A percentile compares a stretch with the other conserved stretches of the same genome.
These are phyloP conservation scores for Pogostemon cablin DNA, from an alignment of 257 asterid species.

Conservation along the genomic window DNA sequence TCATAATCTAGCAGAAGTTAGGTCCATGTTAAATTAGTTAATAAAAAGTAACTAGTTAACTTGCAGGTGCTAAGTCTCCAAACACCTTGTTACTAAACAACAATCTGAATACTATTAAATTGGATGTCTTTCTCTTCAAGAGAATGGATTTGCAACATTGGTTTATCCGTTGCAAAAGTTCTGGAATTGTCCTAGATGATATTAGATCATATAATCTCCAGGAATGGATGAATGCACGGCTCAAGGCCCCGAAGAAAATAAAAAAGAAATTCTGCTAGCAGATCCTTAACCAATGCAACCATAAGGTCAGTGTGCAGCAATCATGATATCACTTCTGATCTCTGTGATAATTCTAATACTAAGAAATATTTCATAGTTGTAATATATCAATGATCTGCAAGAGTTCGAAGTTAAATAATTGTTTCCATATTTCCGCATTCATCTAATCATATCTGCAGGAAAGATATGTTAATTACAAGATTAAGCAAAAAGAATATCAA, in stretches of 20 bases:
- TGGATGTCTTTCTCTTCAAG: background rate
- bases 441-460: background rate
- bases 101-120: too few species aligned
- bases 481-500: background rate
- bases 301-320: background rate
- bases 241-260: background rate
- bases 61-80: conserved; percentile 5
- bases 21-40: background rate
- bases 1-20: background rate
- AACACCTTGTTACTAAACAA: background rate
- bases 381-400: background rate
- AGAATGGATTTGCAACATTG: background rate
- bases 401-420: background rate
- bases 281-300: background rate
- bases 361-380: background rate
- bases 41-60: background rate
- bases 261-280: background rate
- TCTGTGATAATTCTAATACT: background rate
- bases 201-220: background rate
- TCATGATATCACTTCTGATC: background rate
- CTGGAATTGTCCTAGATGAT: background rate
- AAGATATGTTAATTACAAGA: background rate
- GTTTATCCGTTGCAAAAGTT: background rate
- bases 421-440: background rate
- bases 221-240: too few species aligned